phyloP scores from a whole-genome alignment of 2,329 filamentous ascomycete genomes.

The Colletotrichum aenigma region DNA sequence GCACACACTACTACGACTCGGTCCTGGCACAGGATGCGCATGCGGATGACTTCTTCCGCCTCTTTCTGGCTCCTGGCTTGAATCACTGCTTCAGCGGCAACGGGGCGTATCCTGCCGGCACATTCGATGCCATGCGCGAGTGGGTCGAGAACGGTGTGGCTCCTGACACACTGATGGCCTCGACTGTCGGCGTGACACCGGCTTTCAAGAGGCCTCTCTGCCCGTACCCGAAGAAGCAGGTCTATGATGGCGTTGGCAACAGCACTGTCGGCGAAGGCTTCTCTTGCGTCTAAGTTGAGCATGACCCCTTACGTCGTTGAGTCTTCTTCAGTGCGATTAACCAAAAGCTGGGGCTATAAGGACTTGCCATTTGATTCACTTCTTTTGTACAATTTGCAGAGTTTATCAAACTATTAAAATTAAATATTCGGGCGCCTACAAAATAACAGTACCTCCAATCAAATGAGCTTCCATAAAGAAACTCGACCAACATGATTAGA shows the following conservation, averaged over 20 bases:
- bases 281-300: background rate
- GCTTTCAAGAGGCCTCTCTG: background rate
- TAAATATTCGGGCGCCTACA: background rate
- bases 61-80: background rate
- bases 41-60: background rate
- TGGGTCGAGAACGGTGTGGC: background rate
- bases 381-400: background rate
- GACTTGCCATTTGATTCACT: background rate
- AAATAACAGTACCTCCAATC: rapidly evolving
- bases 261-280: background rate
- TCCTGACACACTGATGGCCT: background rate
- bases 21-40: background rate
- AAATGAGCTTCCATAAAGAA: background rate
- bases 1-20: background rate
- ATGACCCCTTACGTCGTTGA: background rate
- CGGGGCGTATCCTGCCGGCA: background rate
- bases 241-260: background rate
- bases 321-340: background rate
- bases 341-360: background rate
- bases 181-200: background rate
- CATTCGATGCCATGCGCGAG: background rate
- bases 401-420: background rate
- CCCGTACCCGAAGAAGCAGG: background rate
- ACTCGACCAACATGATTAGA: rapidly evolving
- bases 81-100: background rate